Evolutionary conservation across 2,329 filamentous ascomycete species (phyloP), one percentile per base, ranked within the genome.

Genomic region (Reticulascus tulasneorum): DNA sequence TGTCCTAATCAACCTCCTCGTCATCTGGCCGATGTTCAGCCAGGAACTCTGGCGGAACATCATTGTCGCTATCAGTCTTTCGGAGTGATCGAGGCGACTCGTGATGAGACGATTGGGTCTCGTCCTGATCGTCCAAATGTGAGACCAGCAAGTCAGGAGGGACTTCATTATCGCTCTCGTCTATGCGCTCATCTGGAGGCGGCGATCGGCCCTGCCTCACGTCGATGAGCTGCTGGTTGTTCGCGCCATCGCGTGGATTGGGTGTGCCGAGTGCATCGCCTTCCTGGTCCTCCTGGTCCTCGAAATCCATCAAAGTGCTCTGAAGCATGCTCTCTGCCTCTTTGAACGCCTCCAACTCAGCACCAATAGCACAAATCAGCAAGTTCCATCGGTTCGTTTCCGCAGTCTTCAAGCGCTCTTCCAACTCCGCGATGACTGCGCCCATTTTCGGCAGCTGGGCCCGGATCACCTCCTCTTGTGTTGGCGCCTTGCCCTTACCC

Each of bases 331-430:
- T 57, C 47, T 73, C 70, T 2, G 79, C 80, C 49, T 82, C 74
- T 21, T 63, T 63, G 42, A 86, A 80, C 3, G 82, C 81, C 40
- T 83, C 79, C 2, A 85, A 53, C 54, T 87, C 86, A 1, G 86
- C 85, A 1, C 84, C 83, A 22, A 91, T 79, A 9, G 84, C 84
- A 33, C 78, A 85, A 5, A 89, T 79, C 13, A 91, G 66, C 12
- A 90, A 62, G 38, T 83, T 89, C 85, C 86, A 91, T 12, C 73
- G 70, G 38, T 75, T 75, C 2, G 67, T 62, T 42, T 84, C 76
- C 0, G 81, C 81, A 3, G 71, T 52, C 2, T 67, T 61, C 18
- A 80, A 50, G 15, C 72, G 69, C 12, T 66, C 59, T 35, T 79
- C 70, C 5, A 91, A 59, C 4, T 72, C 69, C 1, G 51, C 47